Percentiles rank a stretch among this genome's conserved stretches.
Conservation (phyloP, 2,329 filamentous ascomycete genomes). For the Colletotrichum lindemuthianum region DNA sequence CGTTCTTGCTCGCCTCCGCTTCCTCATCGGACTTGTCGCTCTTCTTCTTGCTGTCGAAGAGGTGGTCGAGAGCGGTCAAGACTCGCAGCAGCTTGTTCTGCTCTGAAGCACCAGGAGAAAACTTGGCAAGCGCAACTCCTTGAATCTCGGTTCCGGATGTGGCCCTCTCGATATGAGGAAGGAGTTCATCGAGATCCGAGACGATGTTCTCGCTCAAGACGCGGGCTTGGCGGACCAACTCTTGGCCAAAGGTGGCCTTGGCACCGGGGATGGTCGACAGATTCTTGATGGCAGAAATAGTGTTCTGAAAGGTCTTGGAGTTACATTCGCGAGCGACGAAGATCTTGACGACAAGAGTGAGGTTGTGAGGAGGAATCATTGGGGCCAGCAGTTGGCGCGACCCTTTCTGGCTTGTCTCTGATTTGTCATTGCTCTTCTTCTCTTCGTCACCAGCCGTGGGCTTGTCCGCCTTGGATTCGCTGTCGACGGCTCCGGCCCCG, state of each 20-base stretch:
- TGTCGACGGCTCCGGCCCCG: constrained; percentile 27
- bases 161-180: constrained; percentile 87
- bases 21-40: constrained; percentile 54
- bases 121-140: constrained; percentile 91
- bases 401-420: constrained; percentile 57
- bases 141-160: constrained; percentile 94
- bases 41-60: constrained; percentile 86
- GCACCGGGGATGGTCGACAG: constrained; percentile 91
- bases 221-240: constrained; percentile 89
- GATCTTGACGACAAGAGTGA: constrained; percentile 95
- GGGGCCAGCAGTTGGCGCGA: constrained; percentile 78
- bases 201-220: constrained; percentile 86
- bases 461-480: constrained; percentile 6
- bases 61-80: constrained; percentile 91
- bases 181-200: constrained; percentile 82
- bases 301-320: constrained; percentile 97
- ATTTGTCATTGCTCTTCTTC: constrained; percentile 51
- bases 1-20: constrained; percentile 62
- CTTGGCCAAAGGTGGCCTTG: constrained; percentile 90
- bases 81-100: constrained; percentile 95
- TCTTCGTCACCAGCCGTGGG: neutral
- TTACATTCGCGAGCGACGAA: constrained; percentile 96
- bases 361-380: constrained; percentile 86
- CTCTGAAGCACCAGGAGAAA: constrained; percentile 94
- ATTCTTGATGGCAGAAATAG: constrained; percentile 98